A percentile compares a stretch with the other conserved stretches of the same genome.
Evolutionary conservation across 73 alveolate species (phyloP).

Genomic region (Durusdinium trenchii): DNA sequence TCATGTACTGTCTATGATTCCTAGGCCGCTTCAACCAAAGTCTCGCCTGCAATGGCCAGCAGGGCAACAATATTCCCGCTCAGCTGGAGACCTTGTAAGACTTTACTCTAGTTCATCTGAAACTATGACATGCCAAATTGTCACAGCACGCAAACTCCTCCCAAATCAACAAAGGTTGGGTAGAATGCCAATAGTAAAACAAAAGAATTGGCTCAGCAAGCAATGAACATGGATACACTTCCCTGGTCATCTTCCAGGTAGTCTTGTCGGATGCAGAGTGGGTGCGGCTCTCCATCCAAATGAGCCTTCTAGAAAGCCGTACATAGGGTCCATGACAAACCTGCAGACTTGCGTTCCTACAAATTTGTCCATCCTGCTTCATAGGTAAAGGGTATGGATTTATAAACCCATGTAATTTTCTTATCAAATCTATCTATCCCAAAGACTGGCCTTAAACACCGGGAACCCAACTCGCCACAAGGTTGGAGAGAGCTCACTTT

Average conservation of each 20-base stretch:
- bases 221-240: background rate
- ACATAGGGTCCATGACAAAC: too few relatives aligned
- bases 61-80: constrained; percentile 25
- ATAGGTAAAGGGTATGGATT: too few relatives aligned
- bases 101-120: background rate
- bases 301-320: too few relatives aligned
- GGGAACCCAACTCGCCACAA: too few relatives aligned
- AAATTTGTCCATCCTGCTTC: too few relatives aligned
- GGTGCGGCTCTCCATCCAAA: too few relatives aligned
- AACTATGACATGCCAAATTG: background rate
- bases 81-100: constrained; percentile 15
- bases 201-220: background rate
- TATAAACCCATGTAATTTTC: too few relatives aligned
- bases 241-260: background rate
- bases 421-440: too few relatives aligned
- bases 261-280: background rate
- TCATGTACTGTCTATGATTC: background rate
- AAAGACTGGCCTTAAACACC: too few relatives aligned
- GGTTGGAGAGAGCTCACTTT: too few relatives aligned
- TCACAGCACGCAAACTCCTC: background rate
- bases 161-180: background rate
- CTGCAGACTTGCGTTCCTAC: too few relatives aligned
- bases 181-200: background rate
- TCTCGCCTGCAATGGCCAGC: background rate
- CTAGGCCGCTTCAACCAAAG: background rate